Evolutionary conservation across 441 rosid species (phyloP), one percentile per base, ranked within the genome.

Genomic region (Populus hybrid): DNA sequence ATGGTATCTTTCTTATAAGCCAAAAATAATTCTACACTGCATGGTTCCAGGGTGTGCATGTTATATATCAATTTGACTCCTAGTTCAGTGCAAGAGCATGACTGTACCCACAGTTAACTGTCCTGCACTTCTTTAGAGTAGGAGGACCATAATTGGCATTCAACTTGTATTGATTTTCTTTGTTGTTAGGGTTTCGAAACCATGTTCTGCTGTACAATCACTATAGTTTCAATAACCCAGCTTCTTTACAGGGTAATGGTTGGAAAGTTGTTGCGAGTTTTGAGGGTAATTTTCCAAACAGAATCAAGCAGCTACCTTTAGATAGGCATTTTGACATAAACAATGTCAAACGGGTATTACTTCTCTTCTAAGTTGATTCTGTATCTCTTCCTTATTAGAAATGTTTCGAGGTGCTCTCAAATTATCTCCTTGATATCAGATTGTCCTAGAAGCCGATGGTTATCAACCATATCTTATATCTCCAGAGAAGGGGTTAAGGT

Each of bases 401-500:
- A 72, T 80, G 30, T 71, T 77, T 76, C 26, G 64, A 30, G 67
- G 32, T 80, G 70, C 32, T 34, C 82, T 77, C 35, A 68, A 71
- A 72, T 38, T 74, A 74, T 46, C 83, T 82, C 24, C 70, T 77
- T 76, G 75, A 70, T 32, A 78, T 81, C 88, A 93, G 99, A 88
- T 93, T 84, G 98, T 95, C 71, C 82, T 95, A 75, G 98, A 95
- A 83, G 97, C 98, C 53, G 98, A 95, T 89, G 99, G 99, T 78
- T 95, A 95, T 87, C 99, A 95, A 84, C 99, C 99, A 16, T 95
- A 95, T 86, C 96, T 95, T 46, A 93, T 95, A 85, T 95, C 99
- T 67, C 99, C 99, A 14, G 99, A 95, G 88, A 95, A 95, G 85
- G 99, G 99, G 75, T 83, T 95, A 80, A 89, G 99, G 78, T 95